phyloP scores from a whole-genome alignment of 108 stramenopile genomes.

The Phaeodactylum tricornutum region DNA sequence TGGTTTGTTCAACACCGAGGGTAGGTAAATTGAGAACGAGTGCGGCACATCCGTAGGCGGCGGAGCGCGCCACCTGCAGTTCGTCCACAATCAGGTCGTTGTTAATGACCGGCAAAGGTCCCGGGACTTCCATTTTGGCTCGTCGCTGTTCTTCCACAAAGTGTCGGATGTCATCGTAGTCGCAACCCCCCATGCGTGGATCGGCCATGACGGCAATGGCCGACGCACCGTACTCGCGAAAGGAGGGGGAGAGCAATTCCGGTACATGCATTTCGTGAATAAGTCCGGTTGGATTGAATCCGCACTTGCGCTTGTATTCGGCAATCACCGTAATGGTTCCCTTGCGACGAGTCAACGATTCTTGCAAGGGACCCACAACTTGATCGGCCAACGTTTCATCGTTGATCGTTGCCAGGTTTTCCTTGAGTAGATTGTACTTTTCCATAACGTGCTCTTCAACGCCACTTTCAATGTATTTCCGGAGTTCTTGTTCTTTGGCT shows the following conservation, averaged over 20 bases:
- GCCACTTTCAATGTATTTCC: slow-evolving; percentile 48
- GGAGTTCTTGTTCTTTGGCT: slow-evolving; percentile 72
- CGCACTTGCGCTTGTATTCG: slow-evolving; percentile 75
- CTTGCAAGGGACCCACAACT: slow-evolving; percentile 36
- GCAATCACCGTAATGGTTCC: slow-evolving; percentile 83
- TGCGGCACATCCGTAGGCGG: slow-evolving; percentile 43
- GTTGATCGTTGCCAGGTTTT: slow-evolving; percentile 6
- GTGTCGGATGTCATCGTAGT: slow-evolving; percentile 45
- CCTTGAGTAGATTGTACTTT: slow-evolving; percentile 43
- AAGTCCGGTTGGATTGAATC: slow-evolving; percentile 11
- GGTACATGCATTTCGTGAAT: slow-evolving; percentile 35
- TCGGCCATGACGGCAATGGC: slow-evolving; percentile 75
- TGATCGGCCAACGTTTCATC: background rate
- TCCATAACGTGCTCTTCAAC: slow-evolving; percentile 57
- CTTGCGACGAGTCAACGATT: slow-evolving; percentile 54
- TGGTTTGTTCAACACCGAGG: slow-evolving; percentile 33
- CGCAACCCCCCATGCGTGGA: slow-evolving; percentile 69
- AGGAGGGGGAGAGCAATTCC: slow-evolving; percentile 35
- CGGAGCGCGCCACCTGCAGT: slow-evolving; percentile 64
- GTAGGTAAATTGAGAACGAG: slow-evolving; percentile 36
- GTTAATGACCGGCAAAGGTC: slow-evolving; percentile 66
- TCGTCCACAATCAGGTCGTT: slow-evolving; percentile 76
- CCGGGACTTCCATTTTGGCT: slow-evolving; percentile 58
- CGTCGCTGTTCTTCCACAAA: slow-evolving; percentile 66
- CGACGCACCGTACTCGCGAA: slow-evolving; percentile 77